Conservation (phyloP, 2,329 filamentous ascomycete species). For the Leptographium galeiforme region DNA sequence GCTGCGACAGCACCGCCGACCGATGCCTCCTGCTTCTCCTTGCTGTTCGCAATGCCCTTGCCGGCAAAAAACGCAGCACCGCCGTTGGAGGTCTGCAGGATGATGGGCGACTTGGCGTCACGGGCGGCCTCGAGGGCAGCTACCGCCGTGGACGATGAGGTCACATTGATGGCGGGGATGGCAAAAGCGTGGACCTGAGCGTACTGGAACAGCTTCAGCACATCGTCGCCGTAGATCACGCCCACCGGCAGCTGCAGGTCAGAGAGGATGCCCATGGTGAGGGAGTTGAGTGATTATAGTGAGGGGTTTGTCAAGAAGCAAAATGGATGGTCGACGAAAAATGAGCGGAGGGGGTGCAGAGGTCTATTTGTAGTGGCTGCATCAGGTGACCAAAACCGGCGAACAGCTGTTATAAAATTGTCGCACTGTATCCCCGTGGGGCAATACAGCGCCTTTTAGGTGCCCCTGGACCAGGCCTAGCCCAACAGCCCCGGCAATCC, state of each 20-base stretch:
- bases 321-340: background rate
- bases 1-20: slow-evolving; percentile 78
- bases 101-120: slow-evolving; percentile 80
- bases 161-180: slow-evolving; percentile 87
- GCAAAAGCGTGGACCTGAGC: slow-evolving; percentile 78
- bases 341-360: background rate
- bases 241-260: slow-evolving; percentile 38
- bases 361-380: slow-evolving; percentile 1
- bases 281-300: background rate
- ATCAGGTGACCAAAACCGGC: background rate
- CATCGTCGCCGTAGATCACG: slow-evolving; percentile 41
- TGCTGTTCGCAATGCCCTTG: slow-evolving; percentile 69
- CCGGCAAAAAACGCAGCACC: slow-evolving; percentile 87
- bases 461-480: background rate
- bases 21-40: slow-evolving; percentile 83
- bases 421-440: background rate
- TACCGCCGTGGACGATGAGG: slow-evolving; percentile 58
- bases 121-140: slow-evolving; percentile 78
- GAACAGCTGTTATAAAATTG: background rate
- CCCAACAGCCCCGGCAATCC: background rate
- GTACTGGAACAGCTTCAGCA: slow-evolving; percentile 67
- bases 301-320: slow-evolving; percentile 2
- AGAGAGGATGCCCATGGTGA: slow-evolving; percentile 19
- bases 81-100: slow-evolving; percentile 88
- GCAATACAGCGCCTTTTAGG: background rate